These are phyloP conservation scores for Pythium inflatum DNA, from an alignment of 352 stramenopile species.

Conservation along the genomic window DNA sequence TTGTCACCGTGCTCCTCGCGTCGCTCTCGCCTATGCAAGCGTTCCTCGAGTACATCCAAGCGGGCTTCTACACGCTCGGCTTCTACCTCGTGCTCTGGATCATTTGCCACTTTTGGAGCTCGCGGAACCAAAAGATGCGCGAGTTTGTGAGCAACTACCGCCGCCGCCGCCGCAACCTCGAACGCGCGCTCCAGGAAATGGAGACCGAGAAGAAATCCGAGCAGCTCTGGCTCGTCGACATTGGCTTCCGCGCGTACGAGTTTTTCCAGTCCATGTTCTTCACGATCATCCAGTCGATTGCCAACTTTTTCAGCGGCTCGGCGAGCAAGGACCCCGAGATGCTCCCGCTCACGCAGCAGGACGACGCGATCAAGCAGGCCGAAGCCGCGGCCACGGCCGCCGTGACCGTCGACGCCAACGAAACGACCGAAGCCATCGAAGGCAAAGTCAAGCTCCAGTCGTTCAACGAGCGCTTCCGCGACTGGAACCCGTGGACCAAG, in stretches of 20 bases:
- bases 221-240: slow-evolving; percentile 83
- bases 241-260: slow-evolving; percentile 81
- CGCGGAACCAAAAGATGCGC: slow-evolving; percentile 85
- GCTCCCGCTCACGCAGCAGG: slow-evolving; percentile 33
- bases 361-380: slow-evolving; percentile 31
- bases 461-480: slow-evolving; percentile 46
- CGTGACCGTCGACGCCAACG: slow-evolving; percentile 49
- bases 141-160: slow-evolving; percentile 89
- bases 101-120: slow-evolving; percentile 85
- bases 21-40: slow-evolving; percentile 68
- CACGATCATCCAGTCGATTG: slow-evolving; percentile 40
- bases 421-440: slow-evolving; percentile 62
- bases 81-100: slow-evolving; percentile 81
- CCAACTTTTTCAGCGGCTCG: slow-evolving; percentile 21
- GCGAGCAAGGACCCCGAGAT: slow-evolving; percentile 11
- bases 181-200: slow-evolving; percentile 69
- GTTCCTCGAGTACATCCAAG: slow-evolving; percentile 85
- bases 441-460: slow-evolving; percentile 58
- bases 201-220: slow-evolving; percentile 83
- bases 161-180: slow-evolving; percentile 72
- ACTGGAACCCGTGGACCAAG: slow-evolving; percentile 79
- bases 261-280: slow-evolving; percentile 72
- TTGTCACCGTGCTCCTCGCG: slow-evolving; percentile 57
- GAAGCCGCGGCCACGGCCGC: slow-evolving; percentile 20
- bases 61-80: slow-evolving; percentile 79